Percentiles rank a stretch among this genome's conserved stretches.
Conservation (phyloP, 2,329 filamentous ascomycete species). For the Epichloe typhina region DNA sequence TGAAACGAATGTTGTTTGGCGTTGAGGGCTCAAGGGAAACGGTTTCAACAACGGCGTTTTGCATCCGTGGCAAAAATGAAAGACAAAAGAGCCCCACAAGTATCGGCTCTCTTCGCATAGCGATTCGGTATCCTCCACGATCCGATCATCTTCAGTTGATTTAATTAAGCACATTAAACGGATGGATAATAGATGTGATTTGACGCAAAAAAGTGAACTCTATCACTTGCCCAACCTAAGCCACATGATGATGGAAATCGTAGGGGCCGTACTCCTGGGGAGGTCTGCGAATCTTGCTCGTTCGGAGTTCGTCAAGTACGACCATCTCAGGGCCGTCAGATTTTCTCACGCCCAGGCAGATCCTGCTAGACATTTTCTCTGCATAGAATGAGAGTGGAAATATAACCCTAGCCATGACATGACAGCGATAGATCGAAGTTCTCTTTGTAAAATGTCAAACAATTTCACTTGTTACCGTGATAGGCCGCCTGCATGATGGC, state of each 20-base stretch:
- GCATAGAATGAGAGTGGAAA: not conserved
- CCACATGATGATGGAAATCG: not conserved
- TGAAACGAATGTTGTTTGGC: slow-evolving; percentile 22
- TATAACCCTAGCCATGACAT: not conserved
- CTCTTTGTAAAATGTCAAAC: not conserved
- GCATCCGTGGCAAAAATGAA: slow-evolving; percentile 17
- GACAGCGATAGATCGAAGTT: not conserved
- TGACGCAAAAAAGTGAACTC: not conserved
- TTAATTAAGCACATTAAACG: slow-evolving; percentile 1
- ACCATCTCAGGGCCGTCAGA: not conserved
- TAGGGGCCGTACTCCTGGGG: not conserved
- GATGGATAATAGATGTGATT: slow-evolving; percentile 1
- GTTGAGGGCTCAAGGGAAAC: slow-evolving; percentile 28
- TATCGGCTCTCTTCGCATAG: slow-evolving; percentile 20
- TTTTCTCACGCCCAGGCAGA: not conserved
- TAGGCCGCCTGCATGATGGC: slow-evolving; percentile 22
- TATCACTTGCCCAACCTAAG: not conserved
- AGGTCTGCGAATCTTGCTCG: not conserved
- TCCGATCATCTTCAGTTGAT: slow-evolving; percentile 9
- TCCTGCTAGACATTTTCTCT: not conserved
- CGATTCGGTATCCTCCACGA: slow-evolving; percentile 30
- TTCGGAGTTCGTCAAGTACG: not conserved
- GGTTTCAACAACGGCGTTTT: slow-evolving; percentile 44
- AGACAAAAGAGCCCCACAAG: slow-evolving; percentile 9
- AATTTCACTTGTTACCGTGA: slow-evolving; percentile 14